A percentile compares a stretch with the other conserved stretches of the same genome.
These are phyloP conservation scores for Alternaria sp. DNA, from an alignment of 2,329 filamentous ascomycete species.

Conservation along the genomic window DNA sequence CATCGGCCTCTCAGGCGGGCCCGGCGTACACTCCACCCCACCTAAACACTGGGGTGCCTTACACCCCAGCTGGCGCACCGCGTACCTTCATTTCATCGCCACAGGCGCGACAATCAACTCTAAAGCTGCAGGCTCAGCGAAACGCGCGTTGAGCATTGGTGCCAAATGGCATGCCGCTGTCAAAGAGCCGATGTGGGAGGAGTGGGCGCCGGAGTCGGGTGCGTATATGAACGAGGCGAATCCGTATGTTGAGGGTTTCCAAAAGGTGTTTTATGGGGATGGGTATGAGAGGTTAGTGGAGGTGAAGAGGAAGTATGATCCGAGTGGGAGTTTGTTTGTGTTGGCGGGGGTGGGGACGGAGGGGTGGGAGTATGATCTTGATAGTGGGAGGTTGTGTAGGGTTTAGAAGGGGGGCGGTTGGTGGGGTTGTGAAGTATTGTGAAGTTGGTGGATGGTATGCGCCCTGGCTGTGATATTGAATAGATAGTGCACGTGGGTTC, in stretches of 20 bases:
- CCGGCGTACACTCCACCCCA: slow-evolving; percentile 30
- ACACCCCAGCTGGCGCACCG: slow-evolving; percentile 42
- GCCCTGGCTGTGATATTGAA: not conserved
- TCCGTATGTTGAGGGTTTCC: slow-evolving; percentile 14
- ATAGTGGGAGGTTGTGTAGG: slow-evolving; percentile 24
- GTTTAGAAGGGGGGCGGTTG: not conserved
- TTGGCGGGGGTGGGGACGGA: slow-evolving; percentile 30
- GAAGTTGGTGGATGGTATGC: not conserved
- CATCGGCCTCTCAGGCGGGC: slow-evolving; percentile 38
- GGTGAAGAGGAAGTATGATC: slow-evolving; percentile 21
- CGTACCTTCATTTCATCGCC: slow-evolving; percentile 42
- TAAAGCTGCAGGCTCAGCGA: no score
- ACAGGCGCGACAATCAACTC: slow-evolving; percentile 33
- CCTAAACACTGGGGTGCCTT: slow-evolving; percentile 33
- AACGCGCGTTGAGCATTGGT: not conserved
- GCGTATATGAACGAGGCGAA: slow-evolving; percentile 30
- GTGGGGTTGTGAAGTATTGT: no score
- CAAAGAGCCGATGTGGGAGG: slow-evolving; percentile 26
- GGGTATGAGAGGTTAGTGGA: slow-evolving; percentile 10
- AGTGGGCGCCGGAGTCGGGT: slow-evolving; percentile 16
- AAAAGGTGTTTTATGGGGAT: slow-evolving; percentile 20
- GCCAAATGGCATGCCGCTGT: slow-evolving; percentile 18
- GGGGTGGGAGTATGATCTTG: slow-evolving; percentile 29
- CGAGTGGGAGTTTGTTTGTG: slow-evolving; percentile 25
- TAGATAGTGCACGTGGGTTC: not conserved